phyloP scores from a whole-genome alignment of 306 rosid species.

The Geum urbanum region DNA sequence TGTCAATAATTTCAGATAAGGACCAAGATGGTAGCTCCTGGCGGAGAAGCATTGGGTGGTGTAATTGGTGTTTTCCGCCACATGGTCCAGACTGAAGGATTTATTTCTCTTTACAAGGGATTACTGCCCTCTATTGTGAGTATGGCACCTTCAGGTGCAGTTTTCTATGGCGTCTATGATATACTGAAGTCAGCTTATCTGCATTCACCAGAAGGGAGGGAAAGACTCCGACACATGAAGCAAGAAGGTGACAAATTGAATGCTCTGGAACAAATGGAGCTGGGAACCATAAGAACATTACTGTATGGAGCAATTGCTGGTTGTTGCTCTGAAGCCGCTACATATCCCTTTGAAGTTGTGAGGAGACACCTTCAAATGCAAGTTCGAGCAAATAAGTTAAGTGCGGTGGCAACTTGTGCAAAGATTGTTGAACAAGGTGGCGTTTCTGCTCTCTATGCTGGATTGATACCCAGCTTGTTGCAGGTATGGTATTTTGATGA shows the following conservation, averaged over 20 bases:
- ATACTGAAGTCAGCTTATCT: slow-evolving; percentile 75
- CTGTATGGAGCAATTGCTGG: slow-evolving; percentile 86
- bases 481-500: slow-evolving; percentile 34
- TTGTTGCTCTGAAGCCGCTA: slow-evolving; percentile 89
- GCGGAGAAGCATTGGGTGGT: slow-evolving; percentile 97
- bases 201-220: slow-evolving; percentile 86
- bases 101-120: slow-evolving; percentile 96
- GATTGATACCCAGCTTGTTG: slow-evolving; percentile 89
- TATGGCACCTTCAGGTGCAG: slow-evolving; percentile 99
- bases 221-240: slow-evolving; percentile 58
- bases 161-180: slow-evolving; percentile 90
- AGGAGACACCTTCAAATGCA: slow-evolving; percentile 94
- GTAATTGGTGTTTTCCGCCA: slow-evolving; percentile 73
- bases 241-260: slow-evolving; percentile 63
- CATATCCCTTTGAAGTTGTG: slow-evolving; percentile 97
- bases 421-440: slow-evolving; percentile 85
- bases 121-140: slow-evolving; percentile 81
- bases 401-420: slow-evolving; percentile 66
- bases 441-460: slow-evolving; percentile 84
- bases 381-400: slow-evolving; percentile 60
- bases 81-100: slow-evolving; percentile 88
- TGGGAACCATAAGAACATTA: slow-evolving; percentile 78
- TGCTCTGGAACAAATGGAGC: slow-evolving; percentile 84
- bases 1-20: slow-evolving; percentile 59
- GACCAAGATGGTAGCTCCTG: slow-evolving; percentile 89